A percentile compares a stretch with the other conserved stretches of the same genome.
phyloP scores from a whole-genome alignment of 768 basidiomycete genomes.

The Lactarius psammicola region DNA sequence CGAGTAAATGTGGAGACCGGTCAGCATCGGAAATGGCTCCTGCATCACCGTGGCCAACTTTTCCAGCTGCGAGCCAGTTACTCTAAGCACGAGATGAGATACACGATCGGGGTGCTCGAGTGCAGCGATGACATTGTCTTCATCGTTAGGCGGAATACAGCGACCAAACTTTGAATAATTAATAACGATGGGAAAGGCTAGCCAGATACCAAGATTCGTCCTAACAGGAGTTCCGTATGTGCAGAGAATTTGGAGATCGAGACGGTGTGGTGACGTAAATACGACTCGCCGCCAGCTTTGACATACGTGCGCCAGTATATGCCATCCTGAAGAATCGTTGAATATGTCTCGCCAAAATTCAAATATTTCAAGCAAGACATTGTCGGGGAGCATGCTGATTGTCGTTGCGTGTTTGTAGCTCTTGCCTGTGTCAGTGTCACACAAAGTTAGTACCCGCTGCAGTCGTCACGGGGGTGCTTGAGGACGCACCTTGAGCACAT shows the following conservation, averaged over 20 bases:
- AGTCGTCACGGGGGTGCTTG: not conserved
- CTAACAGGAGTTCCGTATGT: not conserved
- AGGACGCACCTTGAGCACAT: not conserved
- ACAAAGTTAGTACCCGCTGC: not conserved
- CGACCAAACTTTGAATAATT: no score
- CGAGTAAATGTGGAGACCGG: not conserved
- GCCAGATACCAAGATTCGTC: not conserved
- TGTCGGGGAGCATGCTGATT: not conserved
- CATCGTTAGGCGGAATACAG: no score
- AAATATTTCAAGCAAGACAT: not conserved
- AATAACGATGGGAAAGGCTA: not conserved
- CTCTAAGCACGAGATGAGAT: not conserved
- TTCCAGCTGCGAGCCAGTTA: not conserved
- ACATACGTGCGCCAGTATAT: not conserved
- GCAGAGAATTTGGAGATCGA: not conserved
- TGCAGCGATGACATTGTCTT: not conserved
- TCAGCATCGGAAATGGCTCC: not conserved
- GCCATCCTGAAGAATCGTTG: not conserved
- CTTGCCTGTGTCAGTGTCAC: not conserved
- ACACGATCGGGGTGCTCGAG: not conserved
- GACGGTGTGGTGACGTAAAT: not conserved
- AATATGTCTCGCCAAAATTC: not conserved
- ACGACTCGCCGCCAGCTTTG: not conserved
- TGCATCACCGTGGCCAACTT: not conserved
- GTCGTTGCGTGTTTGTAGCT: not conserved